Conservation (phyloP, 768 basidiomycete genomes). For the Pleurotus tuoliensis region DNA sequence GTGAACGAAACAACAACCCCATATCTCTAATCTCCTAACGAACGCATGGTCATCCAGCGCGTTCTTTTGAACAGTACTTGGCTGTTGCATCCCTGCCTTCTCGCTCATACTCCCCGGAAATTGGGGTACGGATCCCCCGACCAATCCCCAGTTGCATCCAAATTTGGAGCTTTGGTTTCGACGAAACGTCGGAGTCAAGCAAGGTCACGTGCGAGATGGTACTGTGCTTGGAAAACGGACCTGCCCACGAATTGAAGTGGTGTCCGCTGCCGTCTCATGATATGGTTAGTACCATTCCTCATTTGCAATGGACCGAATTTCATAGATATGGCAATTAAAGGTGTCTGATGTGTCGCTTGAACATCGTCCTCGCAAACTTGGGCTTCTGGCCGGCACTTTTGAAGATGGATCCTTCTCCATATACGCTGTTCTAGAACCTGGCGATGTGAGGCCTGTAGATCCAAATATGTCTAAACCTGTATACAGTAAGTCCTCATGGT, state of each 20-base stretch:
- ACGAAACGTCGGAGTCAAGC: slow-evolving; percentile 28
- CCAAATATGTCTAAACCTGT: slow-evolving; percentile 32
- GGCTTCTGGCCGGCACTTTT: slow-evolving; percentile 80
- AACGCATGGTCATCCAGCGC: slow-evolving; percentile 30
- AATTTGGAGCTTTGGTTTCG: slow-evolving; percentile 63
- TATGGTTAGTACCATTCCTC: slow-evolving; percentile 21
- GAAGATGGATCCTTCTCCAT: slow-evolving; percentile 83
- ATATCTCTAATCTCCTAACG: too few relatives aligned
- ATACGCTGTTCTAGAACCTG: slow-evolving; percentile 77
- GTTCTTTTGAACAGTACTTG: slow-evolving; percentile 69
- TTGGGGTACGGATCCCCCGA: slow-evolving; percentile 55
- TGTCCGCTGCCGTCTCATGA: slow-evolving; percentile 88
- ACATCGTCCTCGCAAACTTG: slow-evolving; percentile 55
- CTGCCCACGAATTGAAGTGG: slow-evolving; percentile 84
- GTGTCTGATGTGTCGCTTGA: slow-evolving; percentile 8
- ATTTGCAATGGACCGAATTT: too few relatives aligned
- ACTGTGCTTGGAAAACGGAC: slow-evolving; percentile 77
- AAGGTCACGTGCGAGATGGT: slow-evolving; percentile 79
- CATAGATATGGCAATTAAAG: slow-evolving; percentile 2
- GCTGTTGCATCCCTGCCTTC: slow-evolving; percentile 78
- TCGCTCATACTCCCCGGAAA: slow-evolving; percentile 54
- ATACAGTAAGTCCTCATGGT: slow-evolving; percentile 40
- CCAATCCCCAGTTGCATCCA: slow-evolving; percentile 73
- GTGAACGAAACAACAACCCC: too few relatives aligned
- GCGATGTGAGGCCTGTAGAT: slow-evolving; percentile 32